A percentile compares a stretch with the other conserved stretches of the same genome.
Conservation (phyloP, 768 basidiomycete genomes). For the Leccinum subgranulosum region DNA sequence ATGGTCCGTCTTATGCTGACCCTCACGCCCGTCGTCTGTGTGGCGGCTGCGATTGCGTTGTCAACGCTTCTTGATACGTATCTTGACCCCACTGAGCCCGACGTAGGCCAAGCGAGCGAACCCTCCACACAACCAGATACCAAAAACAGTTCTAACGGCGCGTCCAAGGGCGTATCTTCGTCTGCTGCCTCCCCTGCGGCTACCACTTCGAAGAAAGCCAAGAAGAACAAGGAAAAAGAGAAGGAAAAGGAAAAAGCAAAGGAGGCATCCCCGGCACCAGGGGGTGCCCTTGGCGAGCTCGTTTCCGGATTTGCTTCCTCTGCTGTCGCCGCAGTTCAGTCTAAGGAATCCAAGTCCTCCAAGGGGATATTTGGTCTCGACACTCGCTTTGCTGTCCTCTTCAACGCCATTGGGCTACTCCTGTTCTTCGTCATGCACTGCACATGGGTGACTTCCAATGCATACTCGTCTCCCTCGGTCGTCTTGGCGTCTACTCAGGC, state of each 20-base stretch:
- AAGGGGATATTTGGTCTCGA: slow-evolving; percentile 84
- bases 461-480: slow-evolving; percentile 97
- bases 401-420: slow-evolving; percentile 75
- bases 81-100: slow-evolving; percentile 79
- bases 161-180: slow-evolving; percentile 10
- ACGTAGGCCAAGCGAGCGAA: slow-evolving; percentile 11
- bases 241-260: slow-evolving; percentile 36
- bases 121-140: not conserved
- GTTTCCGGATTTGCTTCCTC: slow-evolving; percentile 39
- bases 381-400: slow-evolving; percentile 69
- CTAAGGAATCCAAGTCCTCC: slow-evolving; percentile 14
- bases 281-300: slow-evolving; percentile 38
- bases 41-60: slow-evolving; percentile 86
- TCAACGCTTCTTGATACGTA: slow-evolving; percentile 87
- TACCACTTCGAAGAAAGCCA: slow-evolving; percentile 37
- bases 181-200: slow-evolving; percentile 31
- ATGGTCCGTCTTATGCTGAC: slow-evolving; percentile 99
- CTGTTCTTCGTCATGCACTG: slow-evolving; percentile 93
- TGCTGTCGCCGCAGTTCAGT: slow-evolving; percentile 24
- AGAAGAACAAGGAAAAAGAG: slow-evolving; percentile 50
- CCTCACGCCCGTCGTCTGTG: slow-evolving; percentile 95
- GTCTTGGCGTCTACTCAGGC: slow-evolving; percentile 76
- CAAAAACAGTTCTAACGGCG: not conserved
- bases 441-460: slow-evolving; percentile 92
- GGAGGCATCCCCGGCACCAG: slow-evolving; percentile 41